These are phyloP conservation scores for Dryas drummondii DNA, from an alignment of 306 rosid genomes.

Conservation along the genomic window DNA sequence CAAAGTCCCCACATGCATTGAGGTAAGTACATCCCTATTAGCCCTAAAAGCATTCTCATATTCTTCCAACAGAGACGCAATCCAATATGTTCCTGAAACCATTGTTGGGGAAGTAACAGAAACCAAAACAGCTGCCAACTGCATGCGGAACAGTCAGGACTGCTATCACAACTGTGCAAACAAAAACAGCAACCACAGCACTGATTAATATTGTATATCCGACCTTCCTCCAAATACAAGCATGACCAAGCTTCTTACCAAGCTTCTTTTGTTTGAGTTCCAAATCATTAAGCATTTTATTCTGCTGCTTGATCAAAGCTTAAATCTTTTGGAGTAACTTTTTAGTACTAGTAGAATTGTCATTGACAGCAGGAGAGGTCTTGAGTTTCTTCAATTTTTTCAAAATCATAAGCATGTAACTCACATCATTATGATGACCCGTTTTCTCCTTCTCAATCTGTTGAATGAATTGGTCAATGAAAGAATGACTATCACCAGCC, in stretches of 20 bases:
- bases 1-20: too few species aligned
- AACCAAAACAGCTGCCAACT: background rate
- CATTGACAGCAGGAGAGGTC: too few species aligned
- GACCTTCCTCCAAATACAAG: background rate
- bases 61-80: background rate
- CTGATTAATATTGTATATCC: background rate
- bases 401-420: too few species aligned
- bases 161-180: background rate
- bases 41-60: background rate
- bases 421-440: too few species aligned
- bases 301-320: background rate
- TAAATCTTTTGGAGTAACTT: background rate
- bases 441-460: too few species aligned
- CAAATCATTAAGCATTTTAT: background rate
- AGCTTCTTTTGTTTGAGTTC: background rate
- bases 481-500: too few species aligned
- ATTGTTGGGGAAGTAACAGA: background rate
- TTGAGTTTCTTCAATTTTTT: too few species aligned
- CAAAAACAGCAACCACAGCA: background rate
- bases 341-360: background rate
- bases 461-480: too few species aligned
- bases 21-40: too few species aligned
- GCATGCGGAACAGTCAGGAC: background rate
- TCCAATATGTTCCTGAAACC: background rate
- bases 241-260: background rate